Base-by-base conservation (phyloP, 163 green algal species). In the Scenedesmus sp. region DNA sequence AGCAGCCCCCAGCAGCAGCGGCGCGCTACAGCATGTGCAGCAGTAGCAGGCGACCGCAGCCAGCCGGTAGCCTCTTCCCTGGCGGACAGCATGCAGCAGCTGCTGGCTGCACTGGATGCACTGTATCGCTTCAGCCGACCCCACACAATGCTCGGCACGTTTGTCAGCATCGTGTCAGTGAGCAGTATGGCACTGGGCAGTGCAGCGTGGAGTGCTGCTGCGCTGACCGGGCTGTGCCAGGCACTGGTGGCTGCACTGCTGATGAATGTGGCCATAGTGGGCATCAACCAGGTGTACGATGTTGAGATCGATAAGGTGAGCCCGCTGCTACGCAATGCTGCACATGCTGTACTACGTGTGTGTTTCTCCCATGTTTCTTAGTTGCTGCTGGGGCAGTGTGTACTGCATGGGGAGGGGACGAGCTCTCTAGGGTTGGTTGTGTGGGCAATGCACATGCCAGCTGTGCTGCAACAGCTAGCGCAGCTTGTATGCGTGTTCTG, bases 211-310 rank as follows among this genome's bases (percentile, higher is more conserved):
- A 76, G 56, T 0, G 15, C 4, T 0, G 92, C 66, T 10, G 82
- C 87, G 4, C 79, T 95, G 15, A 73, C 66, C 1, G 73, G 92
- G 0, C 26, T 99, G 10, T 5, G 92, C 10, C 92, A 96, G 57
- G 97, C 97, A 6, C 93, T 99, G 3, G 86, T 93, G 15, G 92
- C 97, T 4, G 97, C 98, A 0, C 94, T 99, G 90, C 93, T 98
- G 2, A 98, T 98, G 96, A 99, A 99, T 91, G 94, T 99, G n/a
- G 95, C 94, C 67, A 99, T 99, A 81, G 98, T 99, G n/a, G 98
- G 98, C 13, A 95, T 99, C 88, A 99, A 99, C 94, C 98, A 99
- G 93, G 86, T 99, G 1, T 98, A 96, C 84, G 98, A 99, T 91
- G 95, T 99, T 5, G 95, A 98, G 3, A 98, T 99, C 23, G 97